phyloP scores from a whole-genome alignment of 805 yeast species.

The Metschnikowia lochheadii region DNA sequence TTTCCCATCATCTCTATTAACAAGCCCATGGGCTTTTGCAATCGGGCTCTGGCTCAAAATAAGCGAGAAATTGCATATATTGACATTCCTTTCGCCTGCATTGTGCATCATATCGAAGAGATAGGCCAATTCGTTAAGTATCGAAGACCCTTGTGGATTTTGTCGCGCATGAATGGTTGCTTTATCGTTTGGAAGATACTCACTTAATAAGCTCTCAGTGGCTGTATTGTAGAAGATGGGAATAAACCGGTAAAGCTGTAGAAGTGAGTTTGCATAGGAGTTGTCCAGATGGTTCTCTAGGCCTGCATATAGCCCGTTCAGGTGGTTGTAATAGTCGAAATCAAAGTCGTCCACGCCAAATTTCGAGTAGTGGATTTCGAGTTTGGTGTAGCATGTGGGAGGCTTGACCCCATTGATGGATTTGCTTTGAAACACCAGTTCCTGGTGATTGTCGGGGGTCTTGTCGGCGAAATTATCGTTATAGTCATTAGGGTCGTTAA shows the following conservation, averaged over 20 bases:
- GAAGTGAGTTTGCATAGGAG: conserved; percentile 63
- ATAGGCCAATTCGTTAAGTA: conserved; percentile 81
- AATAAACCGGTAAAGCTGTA: conserved; percentile 76
- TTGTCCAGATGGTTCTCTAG: conserved; percentile 84
- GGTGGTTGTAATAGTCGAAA: conserved; percentile 75
- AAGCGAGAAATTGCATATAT: conserved; percentile 71
- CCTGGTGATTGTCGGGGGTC: conserved; percentile 3
- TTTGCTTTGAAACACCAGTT: conserved; percentile 21
- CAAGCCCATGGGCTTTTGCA: conserved; percentile 49
- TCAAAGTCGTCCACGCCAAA: conserved; percentile 95
- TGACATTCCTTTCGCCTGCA: conserved; percentile 66
- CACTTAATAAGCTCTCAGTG: conserved; percentile 48
- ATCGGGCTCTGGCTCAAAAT: conserved; percentile 34
- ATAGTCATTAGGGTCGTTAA: conserved; percentile 9
- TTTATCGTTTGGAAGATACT: conserved; percentile 41
- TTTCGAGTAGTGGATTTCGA: conserved; percentile 76
- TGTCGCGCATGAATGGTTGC: conserved; percentile 23
- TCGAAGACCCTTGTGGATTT: conserved; percentile 44
- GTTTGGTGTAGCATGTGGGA: conserved; percentile 59
- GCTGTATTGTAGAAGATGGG: conserved; percentile 69
- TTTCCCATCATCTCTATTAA: conserved; percentile 48
- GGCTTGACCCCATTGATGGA: conserved; percentile 42
- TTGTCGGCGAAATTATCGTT: conserved; percentile 12
- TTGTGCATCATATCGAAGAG: conserved; percentile 87
- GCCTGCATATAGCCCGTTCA: conserved; percentile 59